Percentiles rank a stretch among this genome's conserved stretches.
Evolutionary conservation across 192 early-diverging fungal species (phyloP).

Genomic region (Gamsiella multidivaricata): DNA sequence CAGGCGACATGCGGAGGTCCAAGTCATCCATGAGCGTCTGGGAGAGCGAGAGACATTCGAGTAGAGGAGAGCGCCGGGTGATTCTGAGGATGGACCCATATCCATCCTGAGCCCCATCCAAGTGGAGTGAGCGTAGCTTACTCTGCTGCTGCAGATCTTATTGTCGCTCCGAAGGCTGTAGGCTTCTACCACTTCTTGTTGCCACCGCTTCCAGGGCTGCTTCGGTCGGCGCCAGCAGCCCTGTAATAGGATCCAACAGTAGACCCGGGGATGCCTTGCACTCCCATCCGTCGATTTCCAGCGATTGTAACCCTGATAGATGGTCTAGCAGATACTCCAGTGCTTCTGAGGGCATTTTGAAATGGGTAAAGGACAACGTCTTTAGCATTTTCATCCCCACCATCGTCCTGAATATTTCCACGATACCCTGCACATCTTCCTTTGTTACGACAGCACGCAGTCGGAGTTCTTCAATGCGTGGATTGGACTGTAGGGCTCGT

Average conservation of each 20-base stretch:
- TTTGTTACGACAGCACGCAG: neutral
- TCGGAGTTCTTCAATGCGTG: constrained; percentile 5
- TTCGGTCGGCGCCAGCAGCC: too few species aligned
- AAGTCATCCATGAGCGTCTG: neutral
- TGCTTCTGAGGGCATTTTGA: neutral
- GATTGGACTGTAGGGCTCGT: constrained; percentile 1
- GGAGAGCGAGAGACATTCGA: neutral
- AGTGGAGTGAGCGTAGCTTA: neutral
- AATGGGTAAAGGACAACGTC: neutral
- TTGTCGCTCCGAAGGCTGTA: neutral
- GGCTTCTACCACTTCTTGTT: neutral
- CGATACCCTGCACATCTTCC: neutral
- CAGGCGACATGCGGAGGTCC: neutral
- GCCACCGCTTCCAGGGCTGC: too few species aligned
- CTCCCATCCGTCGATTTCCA: neutral
- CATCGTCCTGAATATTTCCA: neutral
- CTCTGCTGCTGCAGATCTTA: neutral
- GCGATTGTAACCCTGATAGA: neutral
- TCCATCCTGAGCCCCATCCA: neutral
- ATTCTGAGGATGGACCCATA: neutral
- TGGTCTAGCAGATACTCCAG: constrained; percentile 3
- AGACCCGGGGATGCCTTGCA: neutral
- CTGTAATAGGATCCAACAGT: too few species aligned
- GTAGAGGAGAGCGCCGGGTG: neutral
- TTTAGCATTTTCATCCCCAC: constrained; percentile 4